Evolutionary conservation across 306 rosid genomes (phyloP).

Genomic region (Pterocarpus santalinus): DNA sequence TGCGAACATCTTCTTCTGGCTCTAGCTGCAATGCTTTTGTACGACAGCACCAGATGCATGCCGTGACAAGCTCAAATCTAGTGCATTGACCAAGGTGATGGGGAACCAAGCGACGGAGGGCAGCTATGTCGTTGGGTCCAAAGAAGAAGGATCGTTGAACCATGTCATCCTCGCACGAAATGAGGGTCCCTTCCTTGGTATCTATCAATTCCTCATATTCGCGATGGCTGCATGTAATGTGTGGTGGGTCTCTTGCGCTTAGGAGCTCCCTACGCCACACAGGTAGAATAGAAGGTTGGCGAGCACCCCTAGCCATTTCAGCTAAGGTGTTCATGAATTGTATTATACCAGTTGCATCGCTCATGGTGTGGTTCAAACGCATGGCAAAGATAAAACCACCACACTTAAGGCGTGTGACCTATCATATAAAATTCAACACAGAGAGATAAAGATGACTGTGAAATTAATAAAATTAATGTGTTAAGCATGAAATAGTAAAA

Average conservation of each 20-base stretch:
- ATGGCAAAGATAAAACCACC: conserved; percentile 24
- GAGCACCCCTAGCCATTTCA: conserved; percentile 9
- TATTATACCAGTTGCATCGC: background rate
- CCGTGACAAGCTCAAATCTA: conserved; percentile 19
- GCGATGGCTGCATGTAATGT: too few relatives aligned
- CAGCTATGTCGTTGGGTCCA: conserved; percentile 10
- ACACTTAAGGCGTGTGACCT: conserved; percentile 21
- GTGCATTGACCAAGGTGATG: background rate
- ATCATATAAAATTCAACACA: too few relatives aligned
- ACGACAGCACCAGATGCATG: conserved; percentile 27
- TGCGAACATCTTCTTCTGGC: background rate
- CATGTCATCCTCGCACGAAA: too few relatives aligned
- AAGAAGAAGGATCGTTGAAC: too few relatives aligned
- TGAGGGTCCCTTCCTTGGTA: too few relatives aligned
- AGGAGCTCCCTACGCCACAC: too few relatives aligned
- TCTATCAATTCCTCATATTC: too few relatives aligned
- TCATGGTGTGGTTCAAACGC: conserved; percentile 17
- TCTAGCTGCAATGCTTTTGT: conserved; percentile 18
- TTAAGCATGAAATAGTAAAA: too few relatives aligned
- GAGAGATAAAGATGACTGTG: background rate
- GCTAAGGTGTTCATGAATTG: conserved; percentile 28
- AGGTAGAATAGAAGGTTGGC: conserved; percentile 13
- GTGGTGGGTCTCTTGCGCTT: too few relatives aligned
- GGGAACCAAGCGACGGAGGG: background rate
- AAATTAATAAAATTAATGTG: too few relatives aligned